These are phyloP conservation scores for Claviceps fusiformis DNA, from an alignment of 2,329 filamentous ascomycete genomes.

Conservation along the genomic window DNA sequence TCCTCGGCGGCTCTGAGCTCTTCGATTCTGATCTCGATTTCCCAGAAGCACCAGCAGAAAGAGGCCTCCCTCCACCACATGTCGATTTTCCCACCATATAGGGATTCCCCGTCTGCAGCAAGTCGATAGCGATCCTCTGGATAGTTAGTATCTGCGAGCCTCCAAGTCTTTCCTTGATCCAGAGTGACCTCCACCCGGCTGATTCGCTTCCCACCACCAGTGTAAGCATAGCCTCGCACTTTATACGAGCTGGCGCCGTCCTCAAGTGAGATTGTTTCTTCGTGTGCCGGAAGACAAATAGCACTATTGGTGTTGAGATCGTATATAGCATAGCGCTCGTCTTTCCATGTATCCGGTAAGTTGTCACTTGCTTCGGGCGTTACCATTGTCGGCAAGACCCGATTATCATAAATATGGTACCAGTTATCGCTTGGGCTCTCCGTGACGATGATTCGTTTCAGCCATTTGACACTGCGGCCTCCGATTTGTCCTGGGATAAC, in stretches of 20 bases:
- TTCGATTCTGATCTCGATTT: slow-evolving; percentile 49
- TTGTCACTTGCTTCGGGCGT: slow-evolving; percentile 67
- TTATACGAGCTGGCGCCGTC: slow-evolving; percentile 42
- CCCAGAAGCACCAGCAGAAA: slow-evolving; percentile 94
- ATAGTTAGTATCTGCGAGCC: slow-evolving; percentile 63
- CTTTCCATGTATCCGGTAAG: slow-evolving; percentile 66
- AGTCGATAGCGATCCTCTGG: slow-evolving; percentile 72
- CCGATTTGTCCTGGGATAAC: slow-evolving; percentile 88
- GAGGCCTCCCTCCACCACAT: slow-evolving; percentile 68
- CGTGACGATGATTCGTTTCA: slow-evolving; percentile 69
- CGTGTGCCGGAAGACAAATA: slow-evolving; percentile 65
- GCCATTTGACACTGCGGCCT: slow-evolving; percentile 85
- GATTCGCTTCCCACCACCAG: slow-evolving; percentile 71
- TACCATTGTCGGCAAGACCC: slow-evolving; percentile 76
- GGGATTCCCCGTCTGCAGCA: slow-evolving; percentile 40
- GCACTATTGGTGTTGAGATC: slow-evolving; percentile 82
- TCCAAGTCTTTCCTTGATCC: slow-evolving; percentile 72
- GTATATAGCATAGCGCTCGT: slow-evolving; percentile 87
- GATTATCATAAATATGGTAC: slow-evolving; percentile 92
- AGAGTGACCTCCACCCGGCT: slow-evolving; percentile 73
- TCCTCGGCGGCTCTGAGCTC: slow-evolving; percentile 53
- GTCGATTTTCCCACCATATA: slow-evolving; percentile 68
- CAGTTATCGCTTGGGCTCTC: slow-evolving; percentile 74
- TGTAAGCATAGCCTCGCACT: slow-evolving; percentile 73
- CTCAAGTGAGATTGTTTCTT: slow-evolving; percentile 47